These are phyloP conservation scores for Metarhizium guizhouense DNA, from an alignment of 2,329 filamentous ascomycete genomes.

Conservation along the genomic window DNA sequence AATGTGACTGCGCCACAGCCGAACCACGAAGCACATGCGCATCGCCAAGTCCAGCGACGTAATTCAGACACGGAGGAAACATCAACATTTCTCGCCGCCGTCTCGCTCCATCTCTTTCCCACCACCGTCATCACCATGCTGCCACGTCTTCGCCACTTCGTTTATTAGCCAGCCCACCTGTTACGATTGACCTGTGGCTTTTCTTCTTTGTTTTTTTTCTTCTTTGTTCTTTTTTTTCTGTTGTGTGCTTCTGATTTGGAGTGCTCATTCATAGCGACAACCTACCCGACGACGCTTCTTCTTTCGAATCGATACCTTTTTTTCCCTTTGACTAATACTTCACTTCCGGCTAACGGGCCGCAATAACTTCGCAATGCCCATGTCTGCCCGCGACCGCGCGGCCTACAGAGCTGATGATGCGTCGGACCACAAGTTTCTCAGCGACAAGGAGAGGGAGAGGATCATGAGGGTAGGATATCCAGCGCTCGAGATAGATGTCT, in stretches of 20 bases:
- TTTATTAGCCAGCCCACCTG: constrained; percentile 13
- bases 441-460: constrained; percentile 26
- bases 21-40: constrained; percentile 1
- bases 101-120: neutral
- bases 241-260: neutral
- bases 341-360: neutral
- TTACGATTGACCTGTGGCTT: no score
- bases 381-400: constrained; percentile 26
- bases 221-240: no score
- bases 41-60: constrained; percentile 3
- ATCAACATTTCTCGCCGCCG: neutral
- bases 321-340: neutral
- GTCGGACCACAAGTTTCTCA: constrained; percentile 23
- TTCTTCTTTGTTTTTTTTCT: no score
- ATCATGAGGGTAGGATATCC: constrained; percentile 24
- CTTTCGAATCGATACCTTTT: neutral
- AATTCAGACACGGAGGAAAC: neutral
- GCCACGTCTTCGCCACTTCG: constrained; percentile 1
- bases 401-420: constrained; percentile 31
- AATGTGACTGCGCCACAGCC: neutral
- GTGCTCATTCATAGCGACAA: neutral
- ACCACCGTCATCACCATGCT: neutral
- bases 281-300: neutral
- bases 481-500: neutral
- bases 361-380: constrained; percentile 20